Base-by-base conservation (phyloP, 1,284 basidiomycete species). In the Mycena citricolor region DNA sequence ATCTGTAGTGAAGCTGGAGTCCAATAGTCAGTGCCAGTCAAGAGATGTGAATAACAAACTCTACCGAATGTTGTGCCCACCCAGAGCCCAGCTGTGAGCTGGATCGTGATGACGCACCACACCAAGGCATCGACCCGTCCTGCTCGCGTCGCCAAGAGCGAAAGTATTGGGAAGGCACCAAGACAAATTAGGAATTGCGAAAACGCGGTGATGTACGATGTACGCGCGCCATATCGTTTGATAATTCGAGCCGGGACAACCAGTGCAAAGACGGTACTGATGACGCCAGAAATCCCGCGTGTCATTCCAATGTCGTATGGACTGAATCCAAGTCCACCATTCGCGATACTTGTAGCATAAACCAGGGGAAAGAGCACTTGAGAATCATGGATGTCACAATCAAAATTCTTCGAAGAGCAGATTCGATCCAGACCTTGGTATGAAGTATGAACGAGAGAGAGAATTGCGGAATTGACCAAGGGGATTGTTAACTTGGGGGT, bases 301-400 rank as follows among this genome's bases (percentile, higher is more conserved):
- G 59, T 58, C 32, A 61, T 54, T 4, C 65, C 65, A 26, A 66
- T 65, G 5, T 56, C 58, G 39, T 64, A 63, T 6, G 69, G 61
- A 26, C 46, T 50, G 31, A 66, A 57, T 2, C 56, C 59, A 8
- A 66, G 55, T 4, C 65, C 65, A 24, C 64, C 65, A 26, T 56
- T 44, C 19, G 44, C 29, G 8, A 63, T 58, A 4, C 62, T 58
- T 5, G 64, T 62, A 8, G 61, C 63, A 38, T 60, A 59, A 52
- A 66, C 61, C 4, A 68, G 51, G 5, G 66, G 65, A 5, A 59
- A 50, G 17, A 52, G 34, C n/a, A 52, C 47, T 52, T 51, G 21
- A 61, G 49, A n/a, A n/a, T n/a, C n/a, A n/a, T n/a, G n/a, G n/a
- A n/a, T n/a, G n/a, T n/a, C n/a, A n/a, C n/a, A n/a, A n/a, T n/a